These are phyloP conservation scores for Phylloboletellus chloephorus DNA, from an alignment of 1,284 basidiomycete species.

Conservation along the genomic window DNA sequence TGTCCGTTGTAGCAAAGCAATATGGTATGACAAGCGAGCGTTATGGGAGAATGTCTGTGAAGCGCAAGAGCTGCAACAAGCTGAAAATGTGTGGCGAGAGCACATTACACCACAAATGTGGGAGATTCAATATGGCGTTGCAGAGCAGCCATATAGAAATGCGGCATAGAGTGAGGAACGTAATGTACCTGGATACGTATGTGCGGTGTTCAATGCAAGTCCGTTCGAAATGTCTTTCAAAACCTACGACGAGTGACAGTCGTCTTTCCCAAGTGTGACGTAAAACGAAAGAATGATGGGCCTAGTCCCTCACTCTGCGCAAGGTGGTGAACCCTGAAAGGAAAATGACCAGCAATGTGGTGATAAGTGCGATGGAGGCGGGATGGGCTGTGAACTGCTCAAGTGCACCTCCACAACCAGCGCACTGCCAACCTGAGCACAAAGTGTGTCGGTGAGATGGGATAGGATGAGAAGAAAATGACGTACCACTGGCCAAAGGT, in stretches of 20 bases:
- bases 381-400: conserved; percentile 53
- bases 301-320: conserved; percentile 28
- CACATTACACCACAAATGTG: conserved; percentile 24
- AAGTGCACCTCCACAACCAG: conserved; percentile 56
- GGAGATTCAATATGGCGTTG: conserved; percentile 12
- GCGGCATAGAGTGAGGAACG: conserved; percentile 21
- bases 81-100: conserved; percentile 12
- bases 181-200: conserved; percentile 30
- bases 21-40: conserved; percentile 4
- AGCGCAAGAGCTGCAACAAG: conserved; percentile 7
- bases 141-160: conserved; percentile 15
- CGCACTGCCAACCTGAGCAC: conserved; percentile 69
- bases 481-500: conserved; percentile 59
- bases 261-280: conserved; percentile 2
- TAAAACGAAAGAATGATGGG: conserved; percentile 1
- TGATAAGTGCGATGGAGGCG: conserved; percentile 57
- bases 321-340: conserved; percentile 56
- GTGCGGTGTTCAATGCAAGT: conserved; percentile 29
- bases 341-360: conserved; percentile 67
- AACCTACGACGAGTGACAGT: conserved; percentile 10
- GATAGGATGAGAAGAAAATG: conserved; percentile 1
- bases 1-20: conserved; percentile 8
- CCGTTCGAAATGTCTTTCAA: conserved; percentile 23
- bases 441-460: conserved; percentile 6
- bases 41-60: conserved; percentile 10